Evolutionary conservation across 176 grass and related monocot species (phyloP), one percentile per base, ranked within the genome.

Genomic region (Pontederia paniculata): DNA sequence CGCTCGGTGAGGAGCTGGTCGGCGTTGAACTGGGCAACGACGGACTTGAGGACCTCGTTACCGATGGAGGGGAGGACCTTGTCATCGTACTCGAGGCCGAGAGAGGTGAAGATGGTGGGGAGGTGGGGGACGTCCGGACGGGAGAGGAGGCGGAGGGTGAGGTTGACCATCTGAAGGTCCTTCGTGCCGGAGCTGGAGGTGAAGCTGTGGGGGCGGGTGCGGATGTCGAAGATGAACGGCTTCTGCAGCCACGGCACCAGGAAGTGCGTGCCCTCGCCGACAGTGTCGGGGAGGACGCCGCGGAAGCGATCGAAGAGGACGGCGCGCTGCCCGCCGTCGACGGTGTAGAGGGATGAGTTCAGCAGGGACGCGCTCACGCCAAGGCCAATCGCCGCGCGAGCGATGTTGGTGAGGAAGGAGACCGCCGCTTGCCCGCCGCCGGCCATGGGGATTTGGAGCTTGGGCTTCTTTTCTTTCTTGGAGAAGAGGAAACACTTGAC

Each of bases 41-140:
- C 93, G 69, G 93, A 83, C 71, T 99, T 99, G 52, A 93, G 83
- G 60, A 99, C 94, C 87, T 93, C 87, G 70, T 99, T 99, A 50
- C 83, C 94, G 56, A 98, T 98, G 73, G 94, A 98, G 44, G 94
- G 94, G 58, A 98, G 94, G 8, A 98, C 94, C 80, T 98, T 98
- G 53, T 93, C 83, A 55, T 98, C 94, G 80, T 98, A 98, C 75
- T 93, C 94, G 17, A 82, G 82, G 31, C 94, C 94, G 52, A 98
- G 94, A 55, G 94, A 98, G 57, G 94, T 98, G 83, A 93, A 98
- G 80, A 98, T 98, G 80, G 94, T 98, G 58, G 94, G 87, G 37
- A 98, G 80, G 70, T 80, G 49, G 4, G 64, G 12, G 23, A 98
- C 83, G 55, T 98, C 94, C 44, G 87, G 87, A 48, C 94, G 83